Evolutionary conservation across 441 rosid species (phyloP), one percentile per base, ranked within the genome.

Genomic region (Gossypium davidsonii): DNA sequence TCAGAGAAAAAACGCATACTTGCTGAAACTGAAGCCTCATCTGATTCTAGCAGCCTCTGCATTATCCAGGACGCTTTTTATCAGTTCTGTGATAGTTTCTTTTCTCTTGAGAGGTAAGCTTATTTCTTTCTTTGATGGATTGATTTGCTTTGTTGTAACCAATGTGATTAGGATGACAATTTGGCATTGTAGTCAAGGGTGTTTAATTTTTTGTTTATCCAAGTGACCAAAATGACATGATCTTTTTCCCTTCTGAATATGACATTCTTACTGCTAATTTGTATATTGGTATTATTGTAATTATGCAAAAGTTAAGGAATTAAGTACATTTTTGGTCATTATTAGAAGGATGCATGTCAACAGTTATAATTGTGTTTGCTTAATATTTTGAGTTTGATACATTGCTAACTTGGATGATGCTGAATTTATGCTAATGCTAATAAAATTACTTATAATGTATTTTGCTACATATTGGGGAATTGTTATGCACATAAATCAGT

Each of bases 21-120:
- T 70, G 75, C 84, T 73, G 85, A 83, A 82, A 75, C 74, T 76
- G 88, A 82, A 68, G 74, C 71, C 31, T 57, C 83, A 73, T 74
- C 80, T 31, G 69, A 77, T 75, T 78, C 85, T 72, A 62, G 83
- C 66, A 78, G 79, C 71, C 80, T 93, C 48, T 76, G 74, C 63
- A 76, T 72, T 75, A 79, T 90, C 68, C 94, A 82, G 61, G 93
- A 90, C 70, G 85, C 76, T 26, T 85, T 90, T 81, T 75, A 80
- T 76, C 89, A 78, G 65, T 87, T 82, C 82, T 85, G 86, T 77
- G 84, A 87, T 78, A 82, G 79, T 59, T 86, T 78, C 75, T 74
- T 85, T 62, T 75, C 66, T 61, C 78, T 77, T 70, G 78, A 82
- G 55, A 82, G 90, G 97, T 85, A 86, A 77, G 82, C 42, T 31